phyloP scores from a whole-genome alignment of 2,329 filamentous ascomycete genomes.

The Cladosporium sp. region DNA sequence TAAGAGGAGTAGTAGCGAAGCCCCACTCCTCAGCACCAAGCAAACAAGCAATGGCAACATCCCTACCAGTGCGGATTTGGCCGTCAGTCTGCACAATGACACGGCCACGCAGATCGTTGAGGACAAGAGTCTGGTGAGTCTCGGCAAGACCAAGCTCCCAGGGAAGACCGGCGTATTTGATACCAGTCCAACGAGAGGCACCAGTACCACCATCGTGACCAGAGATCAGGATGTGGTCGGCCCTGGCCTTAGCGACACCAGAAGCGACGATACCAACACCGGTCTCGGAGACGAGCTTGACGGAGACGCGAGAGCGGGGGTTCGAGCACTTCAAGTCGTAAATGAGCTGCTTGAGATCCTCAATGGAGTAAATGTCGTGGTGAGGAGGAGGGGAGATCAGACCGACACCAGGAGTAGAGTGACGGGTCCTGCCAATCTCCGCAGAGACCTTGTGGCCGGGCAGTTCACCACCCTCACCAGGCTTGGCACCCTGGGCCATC shows the following conservation, averaged over 20 bases:
- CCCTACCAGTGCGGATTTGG: conserved; percentile 86
- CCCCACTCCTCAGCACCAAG: conserved; percentile 98
- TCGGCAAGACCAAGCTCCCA: conserved; percentile 97
- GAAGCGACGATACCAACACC: conserved; percentile 97
- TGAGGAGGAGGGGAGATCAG: conserved; percentile 94
- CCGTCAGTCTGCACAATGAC: conserved; percentile 96
- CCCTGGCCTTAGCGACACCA: conserved; percentile 95
- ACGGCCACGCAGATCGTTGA: conserved; percentile 93
- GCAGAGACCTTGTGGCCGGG: conserved; percentile 96
- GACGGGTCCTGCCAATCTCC: conserved; percentile 88
- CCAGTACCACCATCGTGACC: conserved; percentile 96
- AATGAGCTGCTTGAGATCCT: conserved; percentile 95
- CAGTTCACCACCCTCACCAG: conserved; percentile 94
- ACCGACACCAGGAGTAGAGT: conserved; percentile 94
- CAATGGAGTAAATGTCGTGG: conserved; percentile 98
- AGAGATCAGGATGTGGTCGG: conserved; percentile 94
- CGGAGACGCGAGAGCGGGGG: conserved; percentile 85
- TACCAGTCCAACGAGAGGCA: conserved; percentile 96
- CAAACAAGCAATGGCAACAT: conserved; percentile 90
- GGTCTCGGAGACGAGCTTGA: conserved; percentile 96
- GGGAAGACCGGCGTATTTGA: conserved; percentile 95
- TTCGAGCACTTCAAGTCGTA: conserved; percentile 98
- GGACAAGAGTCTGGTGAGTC: conserved; percentile 91
- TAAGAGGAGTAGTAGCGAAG: conserved; percentile 90
- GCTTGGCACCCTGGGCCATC: conserved; percentile 98